phyloP scores from a whole-genome alignment of 495 filamentous ascomycete genomes.

The Hypoxylon cercidicola region DNA sequence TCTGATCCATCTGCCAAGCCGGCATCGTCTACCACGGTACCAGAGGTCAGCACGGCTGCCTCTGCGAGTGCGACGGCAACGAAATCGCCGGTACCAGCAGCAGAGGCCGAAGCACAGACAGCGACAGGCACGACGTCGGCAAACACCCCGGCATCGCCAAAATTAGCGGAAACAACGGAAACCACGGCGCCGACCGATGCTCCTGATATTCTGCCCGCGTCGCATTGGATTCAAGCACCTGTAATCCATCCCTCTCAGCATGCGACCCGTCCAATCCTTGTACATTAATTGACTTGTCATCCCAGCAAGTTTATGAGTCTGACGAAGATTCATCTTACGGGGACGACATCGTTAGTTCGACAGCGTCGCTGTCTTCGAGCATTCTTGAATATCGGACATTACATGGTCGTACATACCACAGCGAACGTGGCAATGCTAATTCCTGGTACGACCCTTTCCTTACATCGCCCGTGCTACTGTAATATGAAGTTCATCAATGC shows the following conservation, averaged over 20 bases:
- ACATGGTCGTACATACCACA: constrained; percentile 55
- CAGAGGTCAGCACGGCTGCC: constrained; percentile 6
- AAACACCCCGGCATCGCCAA: neutral
- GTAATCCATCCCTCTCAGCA: constrained; percentile 12
- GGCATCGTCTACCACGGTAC: constrained; percentile 1
- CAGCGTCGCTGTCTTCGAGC: constrained; percentile 56
- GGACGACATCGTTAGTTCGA: constrained; percentile 47
- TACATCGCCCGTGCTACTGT: neutral
- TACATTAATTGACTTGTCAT: constrained; percentile 3
- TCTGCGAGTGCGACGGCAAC: constrained; percentile 3
- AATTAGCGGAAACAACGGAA: neutral
- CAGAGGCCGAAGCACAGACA: neutral
- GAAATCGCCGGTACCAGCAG: neutral
- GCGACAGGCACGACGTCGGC: neutral
- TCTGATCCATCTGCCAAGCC: constrained; percentile 13
- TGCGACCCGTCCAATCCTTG: neutral
- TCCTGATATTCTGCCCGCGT: constrained; percentile 39
- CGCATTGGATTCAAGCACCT: constrained; percentile 42
- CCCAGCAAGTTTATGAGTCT: constrained; percentile 25
- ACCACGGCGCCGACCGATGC: neutral
- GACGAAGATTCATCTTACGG: constrained; percentile 45
- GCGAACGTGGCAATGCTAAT: constrained; percentile 44
- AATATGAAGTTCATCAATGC: neutral
- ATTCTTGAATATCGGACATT: constrained; percentile 57
- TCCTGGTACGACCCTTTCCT: constrained; percentile 43